Conservation (phyloP, 2,329 filamentous ascomycete genomes). For the Fusarium clavum region DNA sequence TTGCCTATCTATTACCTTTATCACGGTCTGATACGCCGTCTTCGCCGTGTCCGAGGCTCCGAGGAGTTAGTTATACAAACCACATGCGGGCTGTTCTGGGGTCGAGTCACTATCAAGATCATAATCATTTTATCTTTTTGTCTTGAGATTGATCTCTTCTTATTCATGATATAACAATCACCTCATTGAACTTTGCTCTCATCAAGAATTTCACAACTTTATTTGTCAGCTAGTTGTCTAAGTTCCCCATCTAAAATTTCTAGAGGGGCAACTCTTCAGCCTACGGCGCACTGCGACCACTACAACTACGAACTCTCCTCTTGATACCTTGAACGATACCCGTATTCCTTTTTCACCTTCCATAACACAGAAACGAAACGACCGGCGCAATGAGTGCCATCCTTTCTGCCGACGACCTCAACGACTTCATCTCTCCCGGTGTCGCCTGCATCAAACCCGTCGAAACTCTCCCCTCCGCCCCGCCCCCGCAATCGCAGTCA, state of each 20-base stretch:
- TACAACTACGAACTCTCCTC: constrained; percentile 10
- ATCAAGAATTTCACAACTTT: constrained; percentile 23
- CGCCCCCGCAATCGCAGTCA: constrained; percentile 47
- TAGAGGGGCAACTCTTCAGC: constrained; percentile 14
- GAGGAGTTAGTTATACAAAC: constrained; percentile 42
- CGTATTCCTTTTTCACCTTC: neutral
- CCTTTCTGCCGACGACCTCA: constrained; percentile 94
- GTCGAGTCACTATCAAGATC: constrained; percentile 9
- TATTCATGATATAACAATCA: neutral
- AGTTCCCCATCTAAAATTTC: constrained; percentile 20
- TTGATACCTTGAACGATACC: constrained; percentile 3
- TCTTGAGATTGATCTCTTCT: neutral
- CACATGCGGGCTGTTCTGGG: constrained; percentile 2
- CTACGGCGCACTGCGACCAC: constrained; percentile 6
- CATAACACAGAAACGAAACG: neutral
- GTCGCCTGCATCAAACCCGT: constrained; percentile 98
- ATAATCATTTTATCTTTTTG: constrained; percentile 14
- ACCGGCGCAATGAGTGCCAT: constrained; percentile 86
- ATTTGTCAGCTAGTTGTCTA: constrained; percentile 43
- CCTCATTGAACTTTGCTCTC: neutral
- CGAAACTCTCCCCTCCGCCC: constrained; percentile 82
- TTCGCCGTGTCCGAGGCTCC: constrained; percentile 32
- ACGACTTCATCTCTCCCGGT: constrained; percentile 98
- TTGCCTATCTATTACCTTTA: constrained; percentile 42
- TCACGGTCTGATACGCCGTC: constrained; percentile 23